These are phyloP conservation scores for Fusarium citri DNA, from an alignment of 2,329 filamentous ascomycete genomes.

Conservation along the genomic window DNA sequence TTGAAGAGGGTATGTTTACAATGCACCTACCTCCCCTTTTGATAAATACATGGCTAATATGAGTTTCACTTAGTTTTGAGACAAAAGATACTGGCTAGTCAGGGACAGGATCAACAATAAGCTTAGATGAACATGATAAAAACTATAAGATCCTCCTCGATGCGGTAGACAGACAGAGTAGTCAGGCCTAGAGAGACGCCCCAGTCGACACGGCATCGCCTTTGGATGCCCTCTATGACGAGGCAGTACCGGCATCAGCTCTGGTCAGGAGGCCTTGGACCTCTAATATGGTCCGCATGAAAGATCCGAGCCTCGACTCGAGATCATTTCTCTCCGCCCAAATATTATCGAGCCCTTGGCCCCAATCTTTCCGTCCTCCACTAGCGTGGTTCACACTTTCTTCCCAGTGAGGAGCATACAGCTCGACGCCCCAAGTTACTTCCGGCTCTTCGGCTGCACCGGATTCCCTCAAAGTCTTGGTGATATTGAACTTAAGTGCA, in stretches of 20 bases:
- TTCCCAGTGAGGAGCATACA: slow-evolving; percentile 54
- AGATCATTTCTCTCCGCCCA: slow-evolving; percentile 49
- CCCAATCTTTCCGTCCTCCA: slow-evolving; percentile 49
- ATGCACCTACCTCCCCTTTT: background rate
- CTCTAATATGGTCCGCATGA: slow-evolving; percentile 49
- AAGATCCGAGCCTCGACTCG: slow-evolving; percentile 46
- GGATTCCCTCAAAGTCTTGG: slow-evolving; percentile 44
- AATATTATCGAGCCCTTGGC: slow-evolving; percentile 45
- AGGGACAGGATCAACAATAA: slow-evolving; percentile 43
- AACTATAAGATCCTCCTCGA: background rate
- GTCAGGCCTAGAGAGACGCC: slow-evolving; percentile 3
- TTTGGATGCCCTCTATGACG: slow-evolving; percentile 7
- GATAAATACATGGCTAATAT: slow-evolving; percentile 46
- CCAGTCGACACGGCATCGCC: slow-evolving; percentile 12
- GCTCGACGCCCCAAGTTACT: slow-evolving; percentile 48
- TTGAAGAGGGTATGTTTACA: slow-evolving; percentile 80
- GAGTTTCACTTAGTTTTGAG: slow-evolving; percentile 52
- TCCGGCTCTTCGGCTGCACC: slow-evolving; percentile 33
- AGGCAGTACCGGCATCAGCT: slow-evolving; percentile 19
- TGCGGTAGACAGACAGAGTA: slow-evolving; percentile 4
- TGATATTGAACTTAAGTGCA: slow-evolving; percentile 50
- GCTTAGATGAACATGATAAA: slow-evolving; percentile 27
- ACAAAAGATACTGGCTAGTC: slow-evolving; percentile 58
- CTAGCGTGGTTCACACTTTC: slow-evolving; percentile 49
- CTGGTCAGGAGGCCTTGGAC: slow-evolving; percentile 47